Evolutionary conservation across 2,329 filamentous ascomycete genomes (phyloP), one percentile per base, ranked within the genome.

Genomic region (Dothistroma pini): DNA sequence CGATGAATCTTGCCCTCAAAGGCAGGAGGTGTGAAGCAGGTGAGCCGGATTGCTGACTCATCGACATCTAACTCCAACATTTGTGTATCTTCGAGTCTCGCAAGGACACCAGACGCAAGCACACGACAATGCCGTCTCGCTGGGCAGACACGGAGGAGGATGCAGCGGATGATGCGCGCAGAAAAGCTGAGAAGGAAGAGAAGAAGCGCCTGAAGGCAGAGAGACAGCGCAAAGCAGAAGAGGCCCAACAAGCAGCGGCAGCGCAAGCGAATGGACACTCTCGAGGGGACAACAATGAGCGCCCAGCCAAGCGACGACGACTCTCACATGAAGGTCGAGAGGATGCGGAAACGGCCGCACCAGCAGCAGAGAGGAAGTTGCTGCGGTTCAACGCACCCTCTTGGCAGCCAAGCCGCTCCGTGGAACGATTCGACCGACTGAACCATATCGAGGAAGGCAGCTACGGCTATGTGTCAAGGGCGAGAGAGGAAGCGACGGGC

Each of bases 401-500:
- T 67, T 96, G 92, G 86, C 83, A 85, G 60, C 81, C 84, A 2
- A 89, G 89, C 71, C 83, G 89, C 62, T 90, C 90, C 73, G 89
- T 96, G 29, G 89, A 93, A 71, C 88, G 91, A 72, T 99, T 93
- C 77, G 90, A 97, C 71, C 89, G 90, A 68, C 81, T 99, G 60
- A 99, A 99, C 75, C 90, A 95, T 74, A 99, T 99, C 70, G 95
- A 97, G 76, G 95, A 99, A 79, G 95, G 95, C 38, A 92, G 92
- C 9, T 99, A 99, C 76, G 95, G 95, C 51, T 93, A 88, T 84
- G 95, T 99, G 4, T 93, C 93, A 58, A 84, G 95, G 60, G 95
- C 92, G 12, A 87, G 83, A 63, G 89, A 96, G 69, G 80, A 83
- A 34, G 78, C 81, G 4, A 93, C 90, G 0, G 89, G 90, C 35